Percentiles rank a stretch among this genome's conserved stretches.
These are phyloP conservation scores for Cyclospora cayetanensis DNA, from an alignment of 169 alveolate species.

Conservation along the genomic window DNA sequence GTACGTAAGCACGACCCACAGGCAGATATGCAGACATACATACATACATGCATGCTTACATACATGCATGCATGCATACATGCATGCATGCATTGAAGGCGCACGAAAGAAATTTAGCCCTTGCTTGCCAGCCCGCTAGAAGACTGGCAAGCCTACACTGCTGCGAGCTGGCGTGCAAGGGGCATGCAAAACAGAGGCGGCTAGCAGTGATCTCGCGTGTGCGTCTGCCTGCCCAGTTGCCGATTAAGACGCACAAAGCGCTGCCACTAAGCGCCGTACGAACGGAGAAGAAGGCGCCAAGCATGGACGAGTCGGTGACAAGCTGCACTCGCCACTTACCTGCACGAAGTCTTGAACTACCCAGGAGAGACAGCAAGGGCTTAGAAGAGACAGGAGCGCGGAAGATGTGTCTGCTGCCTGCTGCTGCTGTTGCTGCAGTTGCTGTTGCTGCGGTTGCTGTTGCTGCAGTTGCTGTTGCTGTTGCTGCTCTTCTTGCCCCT, in stretches of 20 bases:
- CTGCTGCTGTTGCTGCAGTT: slow-evolving; percentile 41
- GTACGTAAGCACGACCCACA: background rate
- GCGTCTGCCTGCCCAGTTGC: too few species aligned
- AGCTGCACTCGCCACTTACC: background rate
- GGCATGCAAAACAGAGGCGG: background rate
- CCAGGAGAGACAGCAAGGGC: slow-evolving; percentile 72
- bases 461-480: background rate
- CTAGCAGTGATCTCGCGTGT: too few species aligned
- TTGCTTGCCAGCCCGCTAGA: too few species aligned
- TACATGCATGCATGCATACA: background rate
- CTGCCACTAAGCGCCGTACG: too few species aligned
- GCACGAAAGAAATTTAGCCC: too few species aligned
- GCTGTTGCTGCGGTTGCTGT: slow-evolving; percentile 42
- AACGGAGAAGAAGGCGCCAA: too few species aligned
- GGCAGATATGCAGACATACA: background rate
- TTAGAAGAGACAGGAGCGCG: slow-evolving; percentile 53
- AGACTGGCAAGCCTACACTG: too few species aligned
- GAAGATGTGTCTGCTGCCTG: background rate
- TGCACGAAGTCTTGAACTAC: slow-evolving; percentile 73
- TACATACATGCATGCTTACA: too few species aligned
- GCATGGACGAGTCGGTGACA: background rate
- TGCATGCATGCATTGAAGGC: too few species aligned
- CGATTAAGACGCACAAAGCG: too few species aligned
- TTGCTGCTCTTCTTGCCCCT: background rate
- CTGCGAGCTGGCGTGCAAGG: background rate